Percentiles rank a stretch among this genome's conserved stretches.
Conservation (phyloP, 2,329 filamentous ascomycete genomes). For the Aureobasidium melanogenum region DNA sequence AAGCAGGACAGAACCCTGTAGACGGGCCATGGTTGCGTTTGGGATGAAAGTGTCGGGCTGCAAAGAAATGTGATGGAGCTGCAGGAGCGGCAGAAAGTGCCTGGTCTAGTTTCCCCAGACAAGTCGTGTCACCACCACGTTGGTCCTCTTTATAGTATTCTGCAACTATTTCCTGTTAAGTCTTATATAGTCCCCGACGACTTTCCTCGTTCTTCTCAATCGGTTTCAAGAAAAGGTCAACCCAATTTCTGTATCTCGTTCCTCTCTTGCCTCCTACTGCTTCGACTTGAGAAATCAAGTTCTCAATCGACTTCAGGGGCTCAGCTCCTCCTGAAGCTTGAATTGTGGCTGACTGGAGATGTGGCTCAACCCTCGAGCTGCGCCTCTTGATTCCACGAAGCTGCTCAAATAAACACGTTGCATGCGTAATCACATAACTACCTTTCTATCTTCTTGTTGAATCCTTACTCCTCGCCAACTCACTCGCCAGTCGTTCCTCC, state of each 20-base stretch:
- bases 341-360: background rate
- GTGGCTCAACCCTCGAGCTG: background rate
- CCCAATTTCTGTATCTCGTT: background rate
- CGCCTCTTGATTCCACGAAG: background rate
- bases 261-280: background rate
- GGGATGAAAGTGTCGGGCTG: constrained; percentile 7
- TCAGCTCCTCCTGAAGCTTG: background rate
- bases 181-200: background rate
- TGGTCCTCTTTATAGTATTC: background rate
- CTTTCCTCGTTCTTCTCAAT: background rate
- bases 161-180: background rate
- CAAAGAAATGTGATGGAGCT: constrained; percentile 16
- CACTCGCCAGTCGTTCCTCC: background rate
- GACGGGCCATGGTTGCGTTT: constrained; percentile 57
- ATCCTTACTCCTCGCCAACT: background rate
- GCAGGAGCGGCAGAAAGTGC: constrained; percentile 11
- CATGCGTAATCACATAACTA: constrained; percentile 1
- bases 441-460: background rate
- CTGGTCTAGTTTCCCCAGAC: constrained; percentile 3
- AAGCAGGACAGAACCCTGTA: constrained; percentile 54
- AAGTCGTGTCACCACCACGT: constrained; percentile 2
- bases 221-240: background rate
- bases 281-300: background rate
- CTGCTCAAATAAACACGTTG: constrained; percentile 3
- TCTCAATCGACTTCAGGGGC: background rate